Base-by-base conservation (phyloP, 805 yeast species). In the Pichia membranifaciens region DNA sequence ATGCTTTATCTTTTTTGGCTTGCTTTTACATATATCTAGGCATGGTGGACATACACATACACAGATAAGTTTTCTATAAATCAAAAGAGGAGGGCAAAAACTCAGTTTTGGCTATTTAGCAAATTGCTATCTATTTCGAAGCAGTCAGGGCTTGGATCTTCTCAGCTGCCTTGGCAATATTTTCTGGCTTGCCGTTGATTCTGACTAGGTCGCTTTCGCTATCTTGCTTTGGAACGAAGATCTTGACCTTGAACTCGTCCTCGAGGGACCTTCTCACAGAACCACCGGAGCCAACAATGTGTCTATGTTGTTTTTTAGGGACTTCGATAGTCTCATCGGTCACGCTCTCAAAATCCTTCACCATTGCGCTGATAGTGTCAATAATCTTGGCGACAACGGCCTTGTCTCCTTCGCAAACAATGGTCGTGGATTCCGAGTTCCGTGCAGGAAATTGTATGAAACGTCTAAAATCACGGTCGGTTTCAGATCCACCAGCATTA, bases 261-360 rank as follows among this genome's bases (percentile, higher is more conserved):
- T 88, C 91, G 53, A 88, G 65, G 10, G 77, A 71, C 55, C 84
- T 83, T 67, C 91, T 87, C 49, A 76, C 75, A 12, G 79, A 59
- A 38, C 98, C 97, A 49, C 81, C 80, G 34, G 88, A 81, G 35
- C 98, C 98, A 64, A 91, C 79, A 44, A 91, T 60, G 9, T 79
- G 73, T 57, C 87, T 78, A 58, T 87, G 91, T 60, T 82, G 84
- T 50, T 80, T 84, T 61, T 80, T 79, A 36, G 93, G 79, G 57
- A 91, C 72, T 15, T 72, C 79, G 48, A 75, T 56, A 34, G 70
- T 74, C 53, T 73, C 82, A 35, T 71, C 67, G 43, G 74, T 68
- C 42, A 81, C 67, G 45, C 78, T 79, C 62, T 87, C 88, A 53
- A 78, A 78, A 32, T 77, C 81, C 17, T 69, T 72, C 41, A 89